Conservation (phyloP, 2,329 filamentous ascomycete species). For the Talaromyces sp. region DNA sequence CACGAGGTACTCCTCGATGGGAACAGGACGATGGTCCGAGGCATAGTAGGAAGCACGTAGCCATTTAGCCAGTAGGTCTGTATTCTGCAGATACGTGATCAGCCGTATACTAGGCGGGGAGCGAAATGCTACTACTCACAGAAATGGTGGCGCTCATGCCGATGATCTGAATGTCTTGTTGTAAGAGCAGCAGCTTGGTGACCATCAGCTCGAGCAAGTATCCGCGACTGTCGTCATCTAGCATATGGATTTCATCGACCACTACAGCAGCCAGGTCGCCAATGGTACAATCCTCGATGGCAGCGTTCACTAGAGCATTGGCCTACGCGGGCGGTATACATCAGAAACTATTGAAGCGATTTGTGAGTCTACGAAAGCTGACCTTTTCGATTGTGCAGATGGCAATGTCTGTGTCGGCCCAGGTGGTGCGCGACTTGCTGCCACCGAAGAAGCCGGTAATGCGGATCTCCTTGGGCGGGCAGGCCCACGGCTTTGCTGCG, state of each 20-base stretch:
- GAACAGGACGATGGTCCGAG: constrained; percentile 68
- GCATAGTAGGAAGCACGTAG: constrained; percentile 66
- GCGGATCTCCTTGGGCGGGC: constrained; percentile 54
- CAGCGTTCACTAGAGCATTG: constrained; percentile 67
- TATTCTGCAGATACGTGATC: constrained; percentile 51
- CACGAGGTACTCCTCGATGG: constrained; percentile 69
- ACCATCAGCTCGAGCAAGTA: constrained; percentile 71
- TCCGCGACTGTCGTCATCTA: constrained; percentile 69
- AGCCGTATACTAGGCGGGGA: background rate
- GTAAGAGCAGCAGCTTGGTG: constrained; percentile 66
- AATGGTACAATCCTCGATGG: constrained; percentile 66
- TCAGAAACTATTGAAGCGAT: background rate
- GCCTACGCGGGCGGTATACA: constrained; percentile 47
- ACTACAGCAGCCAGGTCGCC: constrained; percentile 62
- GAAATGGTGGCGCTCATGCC: constrained; percentile 77
- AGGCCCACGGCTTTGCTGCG: constrained; percentile 37
- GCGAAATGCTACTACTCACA: constrained; percentile 39
- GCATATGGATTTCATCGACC: constrained; percentile 76
- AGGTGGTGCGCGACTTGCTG: constrained; percentile 60
- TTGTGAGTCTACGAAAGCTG: background rate
- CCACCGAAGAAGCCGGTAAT: constrained; percentile 73
- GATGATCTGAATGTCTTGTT: constrained; percentile 63
- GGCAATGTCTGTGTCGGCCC: constrained; percentile 71
- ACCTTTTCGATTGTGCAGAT: constrained; percentile 78
- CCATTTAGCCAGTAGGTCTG: constrained; percentile 64